Percentiles rank a stretch among this genome's conserved stretches.
These are phyloP conservation scores for Zychaea mexicana DNA, from an alignment of 371 early-diverging fungal genomes.

Conservation along the genomic window DNA sequence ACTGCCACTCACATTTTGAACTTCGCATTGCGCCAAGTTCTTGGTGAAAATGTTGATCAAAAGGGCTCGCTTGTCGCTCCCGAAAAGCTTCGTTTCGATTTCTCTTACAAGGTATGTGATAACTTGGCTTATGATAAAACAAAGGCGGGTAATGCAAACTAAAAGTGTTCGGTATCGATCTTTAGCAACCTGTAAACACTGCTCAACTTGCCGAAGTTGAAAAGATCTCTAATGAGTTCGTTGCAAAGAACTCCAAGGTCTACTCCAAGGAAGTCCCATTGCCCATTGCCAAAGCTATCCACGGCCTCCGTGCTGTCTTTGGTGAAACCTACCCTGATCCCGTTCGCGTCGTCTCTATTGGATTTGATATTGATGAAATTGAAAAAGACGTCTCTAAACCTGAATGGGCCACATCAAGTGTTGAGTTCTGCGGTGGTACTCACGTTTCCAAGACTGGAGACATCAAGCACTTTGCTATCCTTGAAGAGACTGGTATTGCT, in stretches of 20 bases:
- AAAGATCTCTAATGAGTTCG: constrained; percentile 78
- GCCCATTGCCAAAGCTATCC: constrained; percentile 78
- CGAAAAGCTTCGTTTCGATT: constrained; percentile 98
- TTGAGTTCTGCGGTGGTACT: constrained; percentile 99
- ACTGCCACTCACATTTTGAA: constrained; percentile 98
- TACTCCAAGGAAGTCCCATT: constrained; percentile 89
- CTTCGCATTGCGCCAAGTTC: constrained; percentile 87
- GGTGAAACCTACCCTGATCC: constrained; percentile 98
- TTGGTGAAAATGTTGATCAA: constrained; percentile 86
- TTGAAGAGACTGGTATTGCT: constrained; percentile 95
- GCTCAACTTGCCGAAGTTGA: constrained; percentile 87
- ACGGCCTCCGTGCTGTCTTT: constrained; percentile 94
- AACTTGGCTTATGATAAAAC: too few relatives aligned
- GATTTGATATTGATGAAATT: constrained; percentile 88
- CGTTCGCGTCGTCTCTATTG: constrained; percentile 93
- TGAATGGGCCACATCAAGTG: constrained; percentile 79
- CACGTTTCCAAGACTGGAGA: constrained; percentile 95
- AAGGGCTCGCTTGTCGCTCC: constrained; percentile 98
- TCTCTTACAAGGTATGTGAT: constrained; percentile 66
- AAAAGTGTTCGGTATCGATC: too few relatives aligned
- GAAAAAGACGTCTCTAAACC: constrained; percentile 80
- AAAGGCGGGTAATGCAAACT: too few relatives aligned
- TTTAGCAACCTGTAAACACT: constrained; percentile 74
- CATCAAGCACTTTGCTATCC: constrained; percentile 87
- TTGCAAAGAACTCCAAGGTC: constrained; percentile 76